These are phyloP conservation scores for Cyberlindnera maclurae DNA, from an alignment of 805 yeast species.

Conservation along the genomic window DNA sequence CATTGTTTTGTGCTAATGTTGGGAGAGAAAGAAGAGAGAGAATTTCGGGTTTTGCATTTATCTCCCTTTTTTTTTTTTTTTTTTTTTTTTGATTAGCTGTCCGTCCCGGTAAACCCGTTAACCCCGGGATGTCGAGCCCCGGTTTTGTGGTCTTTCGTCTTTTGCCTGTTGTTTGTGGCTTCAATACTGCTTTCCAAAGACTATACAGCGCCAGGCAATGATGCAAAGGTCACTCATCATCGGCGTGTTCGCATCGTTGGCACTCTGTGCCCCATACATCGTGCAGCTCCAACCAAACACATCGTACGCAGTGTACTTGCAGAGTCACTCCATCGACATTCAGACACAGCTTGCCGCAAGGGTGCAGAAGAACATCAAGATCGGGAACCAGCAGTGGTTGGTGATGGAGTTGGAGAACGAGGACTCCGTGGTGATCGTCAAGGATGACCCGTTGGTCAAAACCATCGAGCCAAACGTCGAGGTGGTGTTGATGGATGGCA, in stretches of 20 bases:
- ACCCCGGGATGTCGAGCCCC: too few relatives aligned
- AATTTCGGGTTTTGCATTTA: background rate
- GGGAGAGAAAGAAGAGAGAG: too few relatives aligned
- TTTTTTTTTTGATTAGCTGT: background rate
- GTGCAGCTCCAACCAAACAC: constrained; percentile 1
- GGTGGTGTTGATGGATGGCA: background rate
- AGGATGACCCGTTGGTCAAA: constrained; percentile 1
- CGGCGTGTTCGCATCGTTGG: background rate
- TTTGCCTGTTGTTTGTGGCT: too few relatives aligned
- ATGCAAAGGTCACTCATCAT: background rate
- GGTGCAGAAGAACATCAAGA: constrained; percentile 1
- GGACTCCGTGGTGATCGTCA: background rate
- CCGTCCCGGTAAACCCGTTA: background rate
- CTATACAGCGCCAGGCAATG: too few relatives aligned
- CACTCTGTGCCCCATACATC: background rate
- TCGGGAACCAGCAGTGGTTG: constrained; percentile 1
- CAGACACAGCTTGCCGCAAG: background rate
- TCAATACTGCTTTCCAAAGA: too few relatives aligned
- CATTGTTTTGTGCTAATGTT: too few relatives aligned
- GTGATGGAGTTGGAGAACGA: constrained; percentile 1
- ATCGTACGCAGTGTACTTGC: background rate
- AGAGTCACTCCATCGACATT: background rate
- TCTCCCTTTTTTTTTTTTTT: background rate
- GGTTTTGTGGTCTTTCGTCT: too few relatives aligned
- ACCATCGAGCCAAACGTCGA: background rate